Conservation (phyloP, 495 filamentous ascomycete species). For the Talaromyces trachyspermus region DNA sequence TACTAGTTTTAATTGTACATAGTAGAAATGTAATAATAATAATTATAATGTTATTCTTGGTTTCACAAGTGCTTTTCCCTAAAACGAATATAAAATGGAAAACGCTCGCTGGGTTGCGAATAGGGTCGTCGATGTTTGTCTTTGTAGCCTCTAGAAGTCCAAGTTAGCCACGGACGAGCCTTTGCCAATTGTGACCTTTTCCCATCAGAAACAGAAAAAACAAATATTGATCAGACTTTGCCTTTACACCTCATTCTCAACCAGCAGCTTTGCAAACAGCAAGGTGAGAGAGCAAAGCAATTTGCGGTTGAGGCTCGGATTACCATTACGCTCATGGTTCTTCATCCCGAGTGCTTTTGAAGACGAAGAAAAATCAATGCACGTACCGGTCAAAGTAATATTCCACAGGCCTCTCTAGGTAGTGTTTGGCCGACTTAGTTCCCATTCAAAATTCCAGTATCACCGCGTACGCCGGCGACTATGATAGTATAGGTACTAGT, state of each 20-base stretch:
- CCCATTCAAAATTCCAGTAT: neutral
- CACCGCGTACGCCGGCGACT: too few relatives aligned
- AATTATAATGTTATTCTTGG: too few relatives aligned
- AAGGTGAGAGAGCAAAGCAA: slow-evolving; percentile 30
- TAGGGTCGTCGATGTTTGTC: too few relatives aligned
- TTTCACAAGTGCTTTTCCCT: too few relatives aligned
- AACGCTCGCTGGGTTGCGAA: too few relatives aligned
- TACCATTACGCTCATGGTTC: slow-evolving; percentile 71
- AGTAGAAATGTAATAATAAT: too few relatives aligned
- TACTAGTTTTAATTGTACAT: too few relatives aligned
- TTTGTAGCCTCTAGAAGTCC: neutral
- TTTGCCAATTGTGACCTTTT: neutral
- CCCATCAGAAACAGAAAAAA: neutral
- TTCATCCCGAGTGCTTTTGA: slow-evolving; percentile 35
- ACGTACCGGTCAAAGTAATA: neutral
- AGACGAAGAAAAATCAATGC: slow-evolving; percentile 6
- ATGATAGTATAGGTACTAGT: neutral
- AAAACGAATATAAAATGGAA: too few relatives aligned
- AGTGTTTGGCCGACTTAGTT: neutral
- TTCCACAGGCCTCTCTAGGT: neutral
- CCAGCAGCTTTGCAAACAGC: slow-evolving; percentile 43
- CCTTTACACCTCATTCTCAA: slow-evolving; percentile 64
- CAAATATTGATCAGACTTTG: slow-evolving; percentile 55
- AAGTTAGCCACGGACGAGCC: neutral
- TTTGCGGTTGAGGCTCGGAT: slow-evolving; percentile 62